Evolutionary conservation across 2,329 filamentous ascomycete genomes (phyloP).

Genomic region (Cercospora beticola): DNA sequence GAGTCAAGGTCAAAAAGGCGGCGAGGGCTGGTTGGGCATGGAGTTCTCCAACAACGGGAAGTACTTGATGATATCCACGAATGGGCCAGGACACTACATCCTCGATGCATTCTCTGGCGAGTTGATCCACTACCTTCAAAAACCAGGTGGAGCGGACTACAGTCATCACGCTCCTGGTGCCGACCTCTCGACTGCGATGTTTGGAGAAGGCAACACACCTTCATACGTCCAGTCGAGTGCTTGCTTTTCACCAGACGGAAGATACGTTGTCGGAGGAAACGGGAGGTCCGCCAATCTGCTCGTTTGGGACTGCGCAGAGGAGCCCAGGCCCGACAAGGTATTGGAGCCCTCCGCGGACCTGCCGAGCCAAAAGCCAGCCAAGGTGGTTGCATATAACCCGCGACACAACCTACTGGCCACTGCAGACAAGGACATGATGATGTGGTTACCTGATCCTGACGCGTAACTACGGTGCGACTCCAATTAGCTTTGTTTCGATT

Average conservation of each 20-base stretch:
- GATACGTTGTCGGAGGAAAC: constrained; percentile 81
- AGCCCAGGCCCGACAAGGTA: constrained; percentile 57
- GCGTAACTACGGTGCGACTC: not conserved
- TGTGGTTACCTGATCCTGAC: constrained; percentile 40
- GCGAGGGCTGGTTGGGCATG: constrained; percentile 76
- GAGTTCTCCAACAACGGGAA: constrained; percentile 98
- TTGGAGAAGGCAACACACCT: constrained; percentile 54
- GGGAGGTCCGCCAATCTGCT: constrained; percentile 65
- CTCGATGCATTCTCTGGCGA: constrained; percentile 89
- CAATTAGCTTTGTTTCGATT: not conserved
- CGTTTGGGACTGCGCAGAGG: constrained; percentile 75
- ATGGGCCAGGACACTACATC: constrained; percentile 80
- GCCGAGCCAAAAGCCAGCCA: constrained; percentile 64
- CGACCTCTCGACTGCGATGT: constrained; percentile 25
- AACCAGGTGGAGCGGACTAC: constrained; percentile 30
- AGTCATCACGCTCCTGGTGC: constrained; percentile 41
- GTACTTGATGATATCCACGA: constrained; percentile 77
- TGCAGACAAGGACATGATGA: constrained; percentile 72
- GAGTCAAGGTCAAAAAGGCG: constrained; percentile 50
- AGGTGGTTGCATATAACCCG: constrained; percentile 83
- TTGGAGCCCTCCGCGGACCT: constrained; percentile 64
- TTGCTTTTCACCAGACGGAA: constrained; percentile 85
- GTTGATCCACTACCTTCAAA: constrained; percentile 47
- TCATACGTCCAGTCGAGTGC: constrained; percentile 65
- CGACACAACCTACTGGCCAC: constrained; percentile 88